Conservation (phyloP, 176 grass and related monocot species). For the Thinopyrum elongatum region DNA sequence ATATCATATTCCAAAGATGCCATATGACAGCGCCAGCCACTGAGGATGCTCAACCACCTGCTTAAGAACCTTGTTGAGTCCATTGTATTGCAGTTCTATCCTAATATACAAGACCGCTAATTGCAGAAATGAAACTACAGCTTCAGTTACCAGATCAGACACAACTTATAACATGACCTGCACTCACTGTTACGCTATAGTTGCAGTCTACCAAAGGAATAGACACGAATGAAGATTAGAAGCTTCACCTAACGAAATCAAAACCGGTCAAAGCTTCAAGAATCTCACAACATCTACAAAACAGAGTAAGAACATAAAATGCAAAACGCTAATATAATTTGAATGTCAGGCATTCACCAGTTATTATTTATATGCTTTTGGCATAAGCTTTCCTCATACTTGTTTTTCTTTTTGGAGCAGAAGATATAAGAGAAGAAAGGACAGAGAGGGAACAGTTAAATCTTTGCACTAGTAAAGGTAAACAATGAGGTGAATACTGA, state of each 20-base stretch:
- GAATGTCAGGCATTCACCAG: not conserved
- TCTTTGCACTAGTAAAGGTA: not conserved
- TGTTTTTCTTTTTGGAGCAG: not conserved
- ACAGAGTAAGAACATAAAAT: conserved; percentile 24
- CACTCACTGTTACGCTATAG: conserved; percentile 9
- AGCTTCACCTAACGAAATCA: conserved; percentile 34
- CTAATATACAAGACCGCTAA: conserved; percentile 54
- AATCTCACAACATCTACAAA: conserved; percentile 32
- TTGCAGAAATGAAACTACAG: conserved; percentile 36
- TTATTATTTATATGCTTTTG: not conserved
- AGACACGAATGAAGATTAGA: not conserved
- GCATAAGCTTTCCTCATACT: not conserved
- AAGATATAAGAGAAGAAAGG: not conserved
- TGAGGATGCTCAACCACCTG: conserved; percentile 42
- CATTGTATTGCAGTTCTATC: conserved; percentile 39
- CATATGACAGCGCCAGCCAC: conserved; percentile 33
- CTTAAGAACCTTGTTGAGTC: conserved; percentile 50
- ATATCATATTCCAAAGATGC: conserved; percentile 59
- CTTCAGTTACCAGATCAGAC: conserved; percentile 26
- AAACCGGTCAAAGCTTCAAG: conserved; percentile 20
- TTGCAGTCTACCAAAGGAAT: conserved; percentile 16
- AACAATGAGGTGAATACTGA: not conserved
- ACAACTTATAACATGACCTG: conserved; percentile 10
- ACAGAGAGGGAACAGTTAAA: not conserved
- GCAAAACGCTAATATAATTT: not conserved